Base-by-base conservation (phyloP, 2,329 filamentous ascomycete genomes). In the Colletotrichum lupini region DNA sequence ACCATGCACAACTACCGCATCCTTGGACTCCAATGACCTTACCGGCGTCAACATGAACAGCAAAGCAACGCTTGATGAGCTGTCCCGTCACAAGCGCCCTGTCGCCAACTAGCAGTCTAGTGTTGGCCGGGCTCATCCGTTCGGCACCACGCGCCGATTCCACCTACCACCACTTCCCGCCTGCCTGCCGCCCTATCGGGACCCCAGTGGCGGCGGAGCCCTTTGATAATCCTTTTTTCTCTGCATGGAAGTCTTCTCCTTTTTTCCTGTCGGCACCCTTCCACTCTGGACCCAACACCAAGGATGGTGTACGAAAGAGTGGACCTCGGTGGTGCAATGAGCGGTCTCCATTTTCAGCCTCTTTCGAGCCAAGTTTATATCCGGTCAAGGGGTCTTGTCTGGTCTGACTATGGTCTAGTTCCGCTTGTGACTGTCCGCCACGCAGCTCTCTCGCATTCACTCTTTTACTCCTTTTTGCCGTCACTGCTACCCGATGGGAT, bases 251-350 rank as follows among this genome's bases (percentile, higher is more conserved):
- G 32, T 30, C 22, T n/a, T 52, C 24, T 32, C 11, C 22, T 28
- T 16, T 16, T 49, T 37, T 24, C 22, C 28, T 52, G 53, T 28
- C 11, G 14, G 19, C 53, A n/a, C 9, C 37, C 42, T 26, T 22
- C 53, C 53, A 69, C 59, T 46, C 66, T 62, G 19, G 28, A 42
- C 35, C 35, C 35, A 42, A 35, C 5, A 19, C 24, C 14, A 30
- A 69, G 37, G 37, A 42, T 42, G 37, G 37, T 42, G 55, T 19
- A 24, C 55, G 26, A 60, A 73, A 35, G 46, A 65, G 70, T 70
- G 70, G 70, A 42, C 22, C 60, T 59, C 19, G 35, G 42, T 73
- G 70, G 67, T 73, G 67, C 35, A 65, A 73, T 64, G 8, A 58
- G 26, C 42, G 28, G 28, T 52, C 59, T 60, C 19, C 30, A 24